phyloP scores from a whole-genome alignment of 169 alveolate genomes.

The Plasmodium ovale region DNA sequence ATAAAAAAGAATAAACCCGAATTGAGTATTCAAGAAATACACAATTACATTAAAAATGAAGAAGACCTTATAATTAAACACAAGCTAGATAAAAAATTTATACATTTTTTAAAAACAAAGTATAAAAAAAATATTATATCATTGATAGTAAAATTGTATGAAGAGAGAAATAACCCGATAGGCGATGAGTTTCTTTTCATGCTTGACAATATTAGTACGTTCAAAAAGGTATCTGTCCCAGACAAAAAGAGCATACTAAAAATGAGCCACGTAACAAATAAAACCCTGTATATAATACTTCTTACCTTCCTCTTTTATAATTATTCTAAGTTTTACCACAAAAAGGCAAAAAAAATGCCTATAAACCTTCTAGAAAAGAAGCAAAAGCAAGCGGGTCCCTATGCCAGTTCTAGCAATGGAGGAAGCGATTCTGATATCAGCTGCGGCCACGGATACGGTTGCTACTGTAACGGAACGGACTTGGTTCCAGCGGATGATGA shows the following conservation, averaged over 20 bases:
- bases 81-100: slow-evolving; percentile 51
- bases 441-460: too few relatives aligned
- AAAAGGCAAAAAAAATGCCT: slow-evolving; percentile 21
- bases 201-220: slow-evolving; percentile 51
- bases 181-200: slow-evolving; percentile 38
- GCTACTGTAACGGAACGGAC: background rate
- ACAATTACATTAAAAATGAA: slow-evolving; percentile 57
- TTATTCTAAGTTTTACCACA: slow-evolving; percentile 60
- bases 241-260: slow-evolving; percentile 62
- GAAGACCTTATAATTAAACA: slow-evolving; percentile 59
- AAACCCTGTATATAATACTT: slow-evolving; percentile 25
- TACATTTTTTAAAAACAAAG: slow-evolving; percentile 30
- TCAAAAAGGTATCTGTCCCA: slow-evolving; percentile 10
- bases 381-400: background rate
- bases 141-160: slow-evolving; percentile 36
- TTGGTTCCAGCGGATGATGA: background rate
- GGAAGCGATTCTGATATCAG: background rate
- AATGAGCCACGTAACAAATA: slow-evolving; percentile 62
- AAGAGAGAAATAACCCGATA: slow-evolving; percentile 26
- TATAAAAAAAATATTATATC: slow-evolving; percentile 53
- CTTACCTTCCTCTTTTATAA: slow-evolving; percentile 61
- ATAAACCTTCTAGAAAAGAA: slow-evolving; percentile 56
- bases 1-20: slow-evolving; percentile 40
- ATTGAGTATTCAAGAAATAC: slow-evolving; percentile 50
- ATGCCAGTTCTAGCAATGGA: background rate